Conservation (phyloP, 2,329 filamentous ascomycete genomes). For the Colletotrichum cereale region DNA sequence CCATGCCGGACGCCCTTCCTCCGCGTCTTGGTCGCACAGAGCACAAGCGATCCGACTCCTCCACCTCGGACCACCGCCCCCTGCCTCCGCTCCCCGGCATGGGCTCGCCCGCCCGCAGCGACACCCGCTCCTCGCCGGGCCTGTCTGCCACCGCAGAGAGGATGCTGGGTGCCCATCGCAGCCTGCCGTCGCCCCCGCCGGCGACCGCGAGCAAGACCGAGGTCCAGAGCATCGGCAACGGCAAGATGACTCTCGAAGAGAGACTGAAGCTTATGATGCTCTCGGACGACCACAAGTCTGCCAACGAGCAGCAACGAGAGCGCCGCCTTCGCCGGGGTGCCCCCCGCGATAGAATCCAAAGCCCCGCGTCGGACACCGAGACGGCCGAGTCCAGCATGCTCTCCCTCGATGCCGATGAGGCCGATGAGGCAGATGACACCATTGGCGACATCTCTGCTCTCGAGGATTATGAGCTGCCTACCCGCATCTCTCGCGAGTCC, state of each 20-base stretch:
- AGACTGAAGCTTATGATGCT: conserved; percentile 90
- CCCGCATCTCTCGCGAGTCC: conserved; percentile 91
- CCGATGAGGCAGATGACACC: conserved; percentile 69
- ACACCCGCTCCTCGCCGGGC: conserved; percentile 71
- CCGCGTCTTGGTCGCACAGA: conserved; percentile 62
- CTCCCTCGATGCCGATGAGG: conserved; percentile 57
- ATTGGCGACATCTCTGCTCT: conserved; percentile 71
- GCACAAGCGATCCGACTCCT: conserved; percentile 77
- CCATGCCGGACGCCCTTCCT: conserved; percentile 69
- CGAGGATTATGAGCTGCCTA: conserved; percentile 75
- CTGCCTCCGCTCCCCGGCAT: conserved; percentile 86
- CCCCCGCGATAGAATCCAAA: conserved; percentile 63
- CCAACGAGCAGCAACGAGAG: conserved; percentile 75
- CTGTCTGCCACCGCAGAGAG: conserved; percentile 80
- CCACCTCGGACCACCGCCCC: conserved; percentile 81
- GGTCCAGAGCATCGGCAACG: conserved; percentile 79
- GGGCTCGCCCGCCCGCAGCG: conserved; percentile 53
- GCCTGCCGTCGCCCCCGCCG: conserved; percentile 79
- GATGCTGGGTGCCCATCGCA: conserved; percentile 74
- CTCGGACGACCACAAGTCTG: conserved; percentile 74
- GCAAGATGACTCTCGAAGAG: conserved; percentile 87
- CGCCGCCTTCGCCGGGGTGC: conserved; percentile 75
- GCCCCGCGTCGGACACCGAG: conserved; percentile 55
- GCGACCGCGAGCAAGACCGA: conserved; percentile 80
- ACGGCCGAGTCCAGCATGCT: conserved; percentile 44